These are phyloP conservation scores for Penicillium steckii DNA, from an alignment of 495 filamentous ascomycete genomes.

Conservation along the genomic window DNA sequence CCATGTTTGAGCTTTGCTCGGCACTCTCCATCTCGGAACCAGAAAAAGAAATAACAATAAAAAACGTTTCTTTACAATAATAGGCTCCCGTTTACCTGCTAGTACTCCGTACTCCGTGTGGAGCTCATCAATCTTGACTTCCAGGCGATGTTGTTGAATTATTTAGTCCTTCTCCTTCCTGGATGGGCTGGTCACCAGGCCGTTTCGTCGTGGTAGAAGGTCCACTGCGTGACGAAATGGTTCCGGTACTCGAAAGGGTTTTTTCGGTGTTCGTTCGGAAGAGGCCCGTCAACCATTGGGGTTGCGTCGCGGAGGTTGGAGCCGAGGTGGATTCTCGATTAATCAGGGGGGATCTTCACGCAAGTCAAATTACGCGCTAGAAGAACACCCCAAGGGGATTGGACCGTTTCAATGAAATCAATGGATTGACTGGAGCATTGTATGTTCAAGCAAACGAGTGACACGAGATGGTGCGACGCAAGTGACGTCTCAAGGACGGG, in stretches of 20 bases:
- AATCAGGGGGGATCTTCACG: constrained; percentile 7
- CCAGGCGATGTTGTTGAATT: not conserved
- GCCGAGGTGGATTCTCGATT: constrained; percentile 1
- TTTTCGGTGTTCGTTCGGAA: not conserved
- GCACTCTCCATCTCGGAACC: constrained; percentile 19
- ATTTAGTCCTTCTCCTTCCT: not conserved
- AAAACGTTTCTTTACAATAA: constrained; percentile 10
- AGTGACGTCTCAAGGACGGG: constrained; percentile 8
- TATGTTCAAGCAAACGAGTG: constrained; percentile 6
- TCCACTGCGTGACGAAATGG: not conserved
- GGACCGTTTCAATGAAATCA: no score
- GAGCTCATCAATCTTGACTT: not conserved
- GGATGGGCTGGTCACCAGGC: not conserved
- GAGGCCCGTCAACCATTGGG: not conserved
- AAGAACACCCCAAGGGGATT: not conserved
- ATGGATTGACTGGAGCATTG: constrained; percentile 1
- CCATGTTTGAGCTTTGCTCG: constrained; percentile 10
- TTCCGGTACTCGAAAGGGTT: not conserved
- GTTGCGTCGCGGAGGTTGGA: constrained; percentile 1
- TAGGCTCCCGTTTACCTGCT: no score
- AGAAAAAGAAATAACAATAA: not conserved
- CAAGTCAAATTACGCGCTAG: constrained; percentile 1
- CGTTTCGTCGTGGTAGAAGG: not conserved
- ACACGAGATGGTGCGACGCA: constrained; percentile 22
- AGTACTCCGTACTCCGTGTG: no score